Percentiles rank a stretch among this genome's conserved stretches.
Conservation (phyloP, 169 alveolate genomes). For the Eimeria falciformis region DNA sequence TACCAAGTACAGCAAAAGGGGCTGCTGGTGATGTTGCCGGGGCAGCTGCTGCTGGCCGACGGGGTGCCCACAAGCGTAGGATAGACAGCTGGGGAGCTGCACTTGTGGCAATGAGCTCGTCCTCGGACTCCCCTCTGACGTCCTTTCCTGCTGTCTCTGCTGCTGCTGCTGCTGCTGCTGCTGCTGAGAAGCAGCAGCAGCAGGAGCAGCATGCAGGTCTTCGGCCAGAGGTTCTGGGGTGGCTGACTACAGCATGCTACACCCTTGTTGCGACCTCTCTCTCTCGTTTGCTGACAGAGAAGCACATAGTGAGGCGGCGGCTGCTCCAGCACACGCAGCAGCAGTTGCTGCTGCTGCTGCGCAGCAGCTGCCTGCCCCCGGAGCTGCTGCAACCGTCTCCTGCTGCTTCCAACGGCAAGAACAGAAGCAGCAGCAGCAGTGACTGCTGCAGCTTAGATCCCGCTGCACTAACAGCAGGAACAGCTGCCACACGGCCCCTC, state of each 20-base stretch:
- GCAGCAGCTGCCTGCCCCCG: slow-evolving; percentile 1
- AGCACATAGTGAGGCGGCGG: not conserved
- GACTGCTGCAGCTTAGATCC: not conserved
- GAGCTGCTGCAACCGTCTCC: not conserved
- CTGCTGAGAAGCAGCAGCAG: not conserved
- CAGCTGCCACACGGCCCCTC: not conserved
- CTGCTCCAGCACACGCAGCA: not conserved
- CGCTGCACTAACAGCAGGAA: not conserved
- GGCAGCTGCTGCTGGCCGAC: not conserved
- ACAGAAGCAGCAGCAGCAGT: not conserved
- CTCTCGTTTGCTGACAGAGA: slow-evolving; percentile 3
- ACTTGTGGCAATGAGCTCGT: not conserved
- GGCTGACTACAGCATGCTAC: slow-evolving; percentile 15
- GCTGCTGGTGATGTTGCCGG: not conserved
- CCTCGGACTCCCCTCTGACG: not conserved
- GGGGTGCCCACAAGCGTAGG: not conserved
- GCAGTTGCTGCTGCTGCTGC: slow-evolving; percentile 1
- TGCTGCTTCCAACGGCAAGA: not conserved
- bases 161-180: not conserved
- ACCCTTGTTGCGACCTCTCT: slow-evolving; percentile 10
- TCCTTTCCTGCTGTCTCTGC: not conserved
- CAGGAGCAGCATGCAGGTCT: not conserved
- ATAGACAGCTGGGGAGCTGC: not conserved
- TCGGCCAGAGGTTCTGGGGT: not conserved
- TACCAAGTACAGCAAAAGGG: not conserved